Conservation (phyloP, 345 rosid genomes). For the Schrenkiella parvula region DNA sequence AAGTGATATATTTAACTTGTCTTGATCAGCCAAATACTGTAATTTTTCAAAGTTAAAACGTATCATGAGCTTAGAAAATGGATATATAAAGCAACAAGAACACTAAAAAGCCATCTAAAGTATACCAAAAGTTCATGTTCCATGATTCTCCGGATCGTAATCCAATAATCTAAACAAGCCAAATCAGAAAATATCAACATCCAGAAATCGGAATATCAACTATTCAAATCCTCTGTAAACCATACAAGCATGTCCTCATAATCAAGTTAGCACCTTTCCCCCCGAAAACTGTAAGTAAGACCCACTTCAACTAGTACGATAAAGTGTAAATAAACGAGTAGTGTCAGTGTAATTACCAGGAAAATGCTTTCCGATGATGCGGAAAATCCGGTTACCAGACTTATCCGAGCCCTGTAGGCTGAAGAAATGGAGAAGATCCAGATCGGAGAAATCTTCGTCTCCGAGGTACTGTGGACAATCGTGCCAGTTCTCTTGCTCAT, state of each 20-base stretch:
- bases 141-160: neutral
- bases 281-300: neutral
- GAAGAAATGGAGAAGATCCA: slow-evolving; percentile 74
- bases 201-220: neutral
- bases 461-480: slow-evolving; percentile 66
- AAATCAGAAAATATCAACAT: neutral
- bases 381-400: slow-evolving; percentile 66
- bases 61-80: neutral
- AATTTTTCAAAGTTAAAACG: neutral
- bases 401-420: slow-evolving; percentile 69
- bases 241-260: neutral
- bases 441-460: slow-evolving; percentile 89
- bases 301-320: neutral
- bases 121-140: neutral
- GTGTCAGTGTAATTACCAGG: slow-evolving; percentile 53
- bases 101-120: neutral
- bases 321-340: neutral
- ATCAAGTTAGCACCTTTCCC: neutral
- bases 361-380: slow-evolving; percentile 76
- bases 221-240: neutral
- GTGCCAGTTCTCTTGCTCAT: slow-evolving; percentile 70
- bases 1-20: neutral
- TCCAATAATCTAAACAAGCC: neutral
- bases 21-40: neutral
- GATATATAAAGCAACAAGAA: neutral